Percentiles rank a stretch among this genome's conserved stretches.
Conservation (phyloP, 2,329 filamentous ascomycete species). For the Fusarium fracticaudum region DNA sequence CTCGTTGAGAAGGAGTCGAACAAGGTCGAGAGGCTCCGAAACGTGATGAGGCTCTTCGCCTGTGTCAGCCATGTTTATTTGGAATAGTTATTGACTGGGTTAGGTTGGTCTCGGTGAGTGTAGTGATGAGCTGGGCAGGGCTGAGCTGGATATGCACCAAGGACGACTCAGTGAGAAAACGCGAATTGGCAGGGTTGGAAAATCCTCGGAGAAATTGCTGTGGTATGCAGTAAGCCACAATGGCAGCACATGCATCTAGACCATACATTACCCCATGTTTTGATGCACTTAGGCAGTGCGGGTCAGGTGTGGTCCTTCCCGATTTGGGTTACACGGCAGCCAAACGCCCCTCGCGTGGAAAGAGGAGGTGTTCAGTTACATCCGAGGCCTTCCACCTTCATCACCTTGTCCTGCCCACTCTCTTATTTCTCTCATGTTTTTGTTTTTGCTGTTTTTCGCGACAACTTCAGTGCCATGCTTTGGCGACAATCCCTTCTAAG, state of each 20-base stretch:
- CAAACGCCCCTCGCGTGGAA: slow-evolving; percentile 23
- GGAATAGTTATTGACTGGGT: neutral
- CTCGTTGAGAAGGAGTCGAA: slow-evolving; percentile 93
- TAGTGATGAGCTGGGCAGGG: slow-evolving; percentile 3
- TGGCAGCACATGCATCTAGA: slow-evolving; percentile 9
- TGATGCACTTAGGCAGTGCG: slow-evolving; percentile 26
- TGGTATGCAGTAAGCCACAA: slow-evolving; percentile 9
- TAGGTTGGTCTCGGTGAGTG: slow-evolving; percentile 3
- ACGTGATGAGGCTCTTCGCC: slow-evolving; percentile 78
- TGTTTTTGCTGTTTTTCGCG: neutral
- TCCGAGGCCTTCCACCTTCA: slow-evolving; percentile 12
- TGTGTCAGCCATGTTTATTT: slow-evolving; percentile 78
- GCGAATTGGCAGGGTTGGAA: slow-evolving; percentile 32
- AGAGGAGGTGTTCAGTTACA: slow-evolving; percentile 28
- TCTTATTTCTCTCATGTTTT: neutral
- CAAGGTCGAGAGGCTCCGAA: slow-evolving; percentile 93
- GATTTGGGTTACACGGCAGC: slow-evolving; percentile 39
- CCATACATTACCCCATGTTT: slow-evolving; percentile 19
- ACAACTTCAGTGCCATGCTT: slow-evolving; percentile 42
- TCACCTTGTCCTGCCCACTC: neutral
- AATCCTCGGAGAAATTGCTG: slow-evolving; percentile 37
- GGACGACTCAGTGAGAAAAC: slow-evolving; percentile 34
- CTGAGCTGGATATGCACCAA: slow-evolving; percentile 23
- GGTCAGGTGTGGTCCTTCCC: slow-evolving; percentile 19
- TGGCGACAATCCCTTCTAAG: slow-evolving; percentile 41